Evolutionary conservation across 2,329 filamentous ascomycete species (phyloP), one percentile per base, ranked within the genome.

Genomic region (Paraconiothyrium brasiliense): DNA sequence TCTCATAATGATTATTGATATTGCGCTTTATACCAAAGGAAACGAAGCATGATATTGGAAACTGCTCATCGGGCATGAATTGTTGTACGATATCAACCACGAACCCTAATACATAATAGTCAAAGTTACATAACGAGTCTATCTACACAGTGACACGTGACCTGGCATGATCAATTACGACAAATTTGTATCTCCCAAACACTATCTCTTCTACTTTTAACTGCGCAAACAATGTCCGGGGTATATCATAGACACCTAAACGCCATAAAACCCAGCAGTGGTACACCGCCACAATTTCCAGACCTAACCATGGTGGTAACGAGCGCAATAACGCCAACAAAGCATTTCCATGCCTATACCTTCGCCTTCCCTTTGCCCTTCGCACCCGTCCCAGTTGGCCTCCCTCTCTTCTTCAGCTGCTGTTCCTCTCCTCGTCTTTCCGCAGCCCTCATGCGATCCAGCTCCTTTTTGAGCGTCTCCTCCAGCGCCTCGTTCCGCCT

Each of bases 401-500:
- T 58, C 14, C 71, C 72, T 43, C 67, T 61, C 52, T 68, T 71
- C 62, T 69, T 72, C 47, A 44, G 54, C 58, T 35, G 58, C 51
- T 67, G 61, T 30, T 62, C 61, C 44, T 27, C 57, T 5, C 48
- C 50, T n/a, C 72, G 61, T n/a, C 72, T 75, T 35, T 76, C 73
- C 0, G 68, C 69, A 16, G 71, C 71, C 44, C 68, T 72, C 58
- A 79, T 71, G 6, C 69, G 80, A 58, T 93, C 89, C 32, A 93
- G 82, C 70, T 89, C 89, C 54, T 87, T 84, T 76, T 86, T 86
- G 74, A 99, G 85, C 37, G 98, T 88, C 16, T 85, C 85, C 68
- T 94, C 89, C 22, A 99, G 80, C 20, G 93, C 93, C 59, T 94
- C 91, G 71, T 98, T 99, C 61, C 94, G 89, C 63, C 95, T 85